A percentile compares a stretch with the other conserved stretches of the same genome.
phyloP scores from a whole-genome alignment of 2,329 filamentous ascomycete species.

The Epichloe sylvatica region DNA sequence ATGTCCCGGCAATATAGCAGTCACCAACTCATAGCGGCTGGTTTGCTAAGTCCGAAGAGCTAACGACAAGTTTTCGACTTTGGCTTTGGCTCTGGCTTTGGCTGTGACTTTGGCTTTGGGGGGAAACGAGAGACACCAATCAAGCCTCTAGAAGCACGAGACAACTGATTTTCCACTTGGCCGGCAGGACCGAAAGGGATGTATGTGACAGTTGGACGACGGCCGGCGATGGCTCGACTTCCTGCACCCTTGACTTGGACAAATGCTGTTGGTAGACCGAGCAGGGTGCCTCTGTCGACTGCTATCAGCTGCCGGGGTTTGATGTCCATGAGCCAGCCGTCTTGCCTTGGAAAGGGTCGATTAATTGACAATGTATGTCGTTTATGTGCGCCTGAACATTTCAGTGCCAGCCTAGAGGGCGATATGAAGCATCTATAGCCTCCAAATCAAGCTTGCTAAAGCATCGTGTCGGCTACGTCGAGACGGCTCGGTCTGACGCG shows the following conservation, averaged over 20 bases:
- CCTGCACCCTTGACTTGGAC: slow-evolving; percentile 4
- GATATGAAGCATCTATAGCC: slow-evolving; percentile 13
- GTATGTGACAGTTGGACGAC: slow-evolving; percentile 6
- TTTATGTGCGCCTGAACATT: slow-evolving; percentile 2
- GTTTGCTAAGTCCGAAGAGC: slow-evolving; percentile 2
- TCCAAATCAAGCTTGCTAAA: slow-evolving; percentile 13
- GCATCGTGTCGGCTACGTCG: slow-evolving; percentile 15
- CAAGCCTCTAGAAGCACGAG: slow-evolving; percentile 4
- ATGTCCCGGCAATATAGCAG: not conserved
- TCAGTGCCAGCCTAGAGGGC: slow-evolving; percentile 5
- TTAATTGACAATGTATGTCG: not conserved
- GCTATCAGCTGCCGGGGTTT: slow-evolving; percentile 1
- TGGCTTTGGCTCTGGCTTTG: not conserved
- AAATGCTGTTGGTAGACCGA: slow-evolving; percentile 4
- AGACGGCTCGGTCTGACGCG: slow-evolving; percentile 10
- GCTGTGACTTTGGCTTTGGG: too few species aligned
- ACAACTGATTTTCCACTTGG: slow-evolving; percentile 6
- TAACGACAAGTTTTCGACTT: not conserved
- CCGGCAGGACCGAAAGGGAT: slow-evolving; percentile 4
- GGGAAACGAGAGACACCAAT: slow-evolving; percentile 2
- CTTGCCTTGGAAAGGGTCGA: not conserved
- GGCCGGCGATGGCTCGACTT: slow-evolving; percentile 5
- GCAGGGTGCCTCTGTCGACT: not conserved
- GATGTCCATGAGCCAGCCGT: not conserved
- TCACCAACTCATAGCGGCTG: slow-evolving; percentile 1